Percentiles rank a stretch among this genome's conserved stretches.
Evolutionary conservation across 352 stramenopile genomes (phyloP).

Genomic region (Globisporangium splendens): DNA sequence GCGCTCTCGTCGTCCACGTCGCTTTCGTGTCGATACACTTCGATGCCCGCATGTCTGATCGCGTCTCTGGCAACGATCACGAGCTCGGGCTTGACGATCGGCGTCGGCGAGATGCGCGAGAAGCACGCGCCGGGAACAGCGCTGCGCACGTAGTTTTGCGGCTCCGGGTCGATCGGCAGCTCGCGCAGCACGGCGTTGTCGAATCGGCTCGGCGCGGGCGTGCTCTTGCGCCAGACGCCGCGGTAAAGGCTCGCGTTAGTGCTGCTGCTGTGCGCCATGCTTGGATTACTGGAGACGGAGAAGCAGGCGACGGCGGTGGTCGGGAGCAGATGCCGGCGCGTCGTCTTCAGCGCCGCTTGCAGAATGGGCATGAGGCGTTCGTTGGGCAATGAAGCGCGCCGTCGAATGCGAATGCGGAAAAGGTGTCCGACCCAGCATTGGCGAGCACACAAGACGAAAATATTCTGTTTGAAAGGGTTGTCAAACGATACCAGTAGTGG

Average conservation of each 20-base stretch:
- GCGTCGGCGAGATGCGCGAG: constrained; percentile 55
- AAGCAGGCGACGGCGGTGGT: background rate
- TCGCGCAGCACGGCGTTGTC: constrained; percentile 67
- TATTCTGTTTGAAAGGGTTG: background rate
- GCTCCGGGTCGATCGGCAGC: constrained; percentile 54
- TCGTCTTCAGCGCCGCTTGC: constrained; percentile 2
- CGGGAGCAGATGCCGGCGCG: background rate
- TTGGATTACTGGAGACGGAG: background rate
- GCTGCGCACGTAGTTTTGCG: constrained; percentile 46
- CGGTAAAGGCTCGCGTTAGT: background rate
- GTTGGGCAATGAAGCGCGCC: background rate
- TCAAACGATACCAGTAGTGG: background rate
- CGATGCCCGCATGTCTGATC: constrained; percentile 59
- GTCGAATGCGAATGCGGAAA: too few species aligned
- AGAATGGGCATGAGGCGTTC: constrained; percentile 6
- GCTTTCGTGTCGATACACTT: constrained; percentile 18
- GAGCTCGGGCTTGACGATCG: constrained; percentile 51
- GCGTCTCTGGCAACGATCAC: constrained; percentile 49
- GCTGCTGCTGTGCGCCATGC: constrained; percentile 7
- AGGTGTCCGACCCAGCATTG: background rate
- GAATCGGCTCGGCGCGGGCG: constrained; percentile 26
- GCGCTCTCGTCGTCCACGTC: constrained; percentile 7
- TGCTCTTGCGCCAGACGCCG: constrained; percentile 44
- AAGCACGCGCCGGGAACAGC: constrained; percentile 57
- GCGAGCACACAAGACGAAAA: background rate